These are phyloP conservation scores for Uronychia binucleata DNA, from an alignment of 73 alveolate species.

Conservation along the genomic window DNA sequence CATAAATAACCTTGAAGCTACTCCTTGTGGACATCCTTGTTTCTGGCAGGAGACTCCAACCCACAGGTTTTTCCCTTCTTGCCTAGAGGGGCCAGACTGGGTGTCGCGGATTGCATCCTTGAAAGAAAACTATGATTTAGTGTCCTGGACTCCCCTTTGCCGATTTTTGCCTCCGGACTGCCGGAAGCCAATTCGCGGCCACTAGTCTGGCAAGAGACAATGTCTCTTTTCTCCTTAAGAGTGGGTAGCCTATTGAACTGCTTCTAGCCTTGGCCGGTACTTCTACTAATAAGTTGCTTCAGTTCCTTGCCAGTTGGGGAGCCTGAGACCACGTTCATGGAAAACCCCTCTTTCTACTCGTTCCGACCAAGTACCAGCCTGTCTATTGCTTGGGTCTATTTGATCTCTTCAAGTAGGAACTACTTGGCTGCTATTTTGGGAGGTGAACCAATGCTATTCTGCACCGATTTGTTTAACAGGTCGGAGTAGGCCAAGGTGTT, in stretches of 20 bases:
- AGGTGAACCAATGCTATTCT: neutral
- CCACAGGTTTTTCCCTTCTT: neutral
- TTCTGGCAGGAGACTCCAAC: neutral
- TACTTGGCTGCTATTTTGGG: neutral
- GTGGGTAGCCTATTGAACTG: neutral
- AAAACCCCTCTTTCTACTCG: neutral
- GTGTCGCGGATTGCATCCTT: neutral
- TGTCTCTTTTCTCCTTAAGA: neutral
- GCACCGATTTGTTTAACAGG: too few species aligned
- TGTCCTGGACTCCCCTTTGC: neutral
- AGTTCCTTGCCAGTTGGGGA: neutral
- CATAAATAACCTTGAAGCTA: neutral
- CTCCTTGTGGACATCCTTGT: neutral
- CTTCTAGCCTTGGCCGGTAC: neutral
- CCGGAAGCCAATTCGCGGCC: neutral
- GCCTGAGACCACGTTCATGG: neutral
- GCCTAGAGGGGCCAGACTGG: too few species aligned
- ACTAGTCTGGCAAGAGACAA: neutral
- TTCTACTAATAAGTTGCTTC: neutral
- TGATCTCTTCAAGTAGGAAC: neutral
- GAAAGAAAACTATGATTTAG: too few species aligned
- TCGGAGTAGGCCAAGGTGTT: too few species aligned
- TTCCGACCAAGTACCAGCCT: neutral
- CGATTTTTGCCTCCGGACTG: neutral
- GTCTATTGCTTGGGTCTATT: neutral